Percentiles rank a stretch among this genome's conserved stretches.
Evolutionary conservation across 164 flowering plant genomes (phyloP).

Genomic region (Malania oleifera): DNA sequence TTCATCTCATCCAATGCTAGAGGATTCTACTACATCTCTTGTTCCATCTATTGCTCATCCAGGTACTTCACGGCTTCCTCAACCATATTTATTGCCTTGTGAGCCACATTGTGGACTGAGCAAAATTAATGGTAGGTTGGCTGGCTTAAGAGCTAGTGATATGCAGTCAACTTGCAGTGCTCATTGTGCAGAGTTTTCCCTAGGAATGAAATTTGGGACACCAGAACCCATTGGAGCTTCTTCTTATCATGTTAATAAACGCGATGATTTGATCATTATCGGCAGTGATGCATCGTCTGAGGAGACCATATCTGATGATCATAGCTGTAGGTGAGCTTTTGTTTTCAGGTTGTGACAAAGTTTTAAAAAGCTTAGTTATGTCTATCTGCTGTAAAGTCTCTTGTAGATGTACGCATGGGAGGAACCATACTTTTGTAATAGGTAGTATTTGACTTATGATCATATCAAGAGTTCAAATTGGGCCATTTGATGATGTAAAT

Average conservation of each 20-base stretch:
- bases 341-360: too few relatives aligned
- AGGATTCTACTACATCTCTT: conserved; percentile 13
- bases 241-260: conserved; percentile 9
- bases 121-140: conserved; percentile 6
- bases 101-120: background rate
- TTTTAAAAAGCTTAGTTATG: too few relatives aligned
- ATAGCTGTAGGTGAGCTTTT: conserved; percentile 13
- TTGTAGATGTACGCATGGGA: too few relatives aligned
- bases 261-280: conserved; percentile 35
- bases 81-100: conserved; percentile 9
- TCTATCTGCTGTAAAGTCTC: too few relatives aligned
- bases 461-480: too few relatives aligned
- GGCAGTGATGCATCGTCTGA: conserved; percentile 68
- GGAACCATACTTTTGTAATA: too few relatives aligned
- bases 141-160: conserved; percentile 10
- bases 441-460: too few relatives aligned
- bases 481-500: too few relatives aligned
- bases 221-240: conserved; percentile 8
- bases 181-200: conserved; percentile 9
- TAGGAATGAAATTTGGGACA: conserved; percentile 6
- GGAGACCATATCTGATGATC: conserved; percentile 66
- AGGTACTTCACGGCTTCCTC: conserved; percentile 4
- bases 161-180: conserved; percentile 5
- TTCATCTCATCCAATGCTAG: conserved; percentile 17
- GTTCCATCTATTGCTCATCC: conserved; percentile 10